Evolutionary conservation across 306 rosid genomes (phyloP).

Genomic region (Fragaria ananassa): DNA sequence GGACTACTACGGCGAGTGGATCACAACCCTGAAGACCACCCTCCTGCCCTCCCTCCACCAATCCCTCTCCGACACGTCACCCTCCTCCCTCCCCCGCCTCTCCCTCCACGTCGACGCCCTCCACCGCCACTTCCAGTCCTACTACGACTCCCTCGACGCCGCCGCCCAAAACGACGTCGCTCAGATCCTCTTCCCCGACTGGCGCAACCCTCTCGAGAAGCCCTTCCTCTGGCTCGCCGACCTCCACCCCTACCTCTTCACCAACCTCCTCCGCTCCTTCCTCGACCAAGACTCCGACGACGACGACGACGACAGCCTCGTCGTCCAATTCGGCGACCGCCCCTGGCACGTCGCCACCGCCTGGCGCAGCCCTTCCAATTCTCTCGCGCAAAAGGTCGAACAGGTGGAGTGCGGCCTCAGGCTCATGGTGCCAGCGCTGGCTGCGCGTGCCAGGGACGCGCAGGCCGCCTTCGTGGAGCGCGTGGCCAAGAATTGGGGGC

Average conservation of each 20-base stretch:
- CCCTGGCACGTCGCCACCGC: conserved; percentile 59
- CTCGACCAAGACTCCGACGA: conserved; percentile 29
- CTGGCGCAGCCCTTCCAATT: conserved; percentile 42
- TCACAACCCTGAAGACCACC: conserved; percentile 28
- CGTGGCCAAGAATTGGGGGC: conserved; percentile 38
- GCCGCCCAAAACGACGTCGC: conserved; percentile 43
- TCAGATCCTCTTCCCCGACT: conserved; percentile 52
- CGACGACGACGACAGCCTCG: not conserved
- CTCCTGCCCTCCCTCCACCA: conserved; percentile 37
- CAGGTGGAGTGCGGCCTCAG: conserved; percentile 58
- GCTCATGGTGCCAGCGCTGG: conserved; percentile 52
- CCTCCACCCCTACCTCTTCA: conserved; percentile 71
- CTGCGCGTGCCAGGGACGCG: conserved; percentile 34
- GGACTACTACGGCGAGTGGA: conserved; percentile 40
- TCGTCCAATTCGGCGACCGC: conserved; percentile 4
- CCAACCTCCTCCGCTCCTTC: conserved; percentile 58
- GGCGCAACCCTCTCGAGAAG: conserved; percentile 61
- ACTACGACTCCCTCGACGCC: conserved; percentile 63
- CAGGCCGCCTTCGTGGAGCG: conserved; percentile 41
- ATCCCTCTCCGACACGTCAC: conserved; percentile 29
- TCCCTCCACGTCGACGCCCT: conserved; percentile 42
- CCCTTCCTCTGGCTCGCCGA: conserved; percentile 81
- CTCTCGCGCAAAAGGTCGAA: conserved; percentile 36
- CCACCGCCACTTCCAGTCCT: conserved; percentile 70
- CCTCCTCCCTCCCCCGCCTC: conserved; percentile 28